These are phyloP conservation scores for Mikania micrantha DNA, from an alignment of 129 eudicot genomes.

Conservation along the genomic window DNA sequence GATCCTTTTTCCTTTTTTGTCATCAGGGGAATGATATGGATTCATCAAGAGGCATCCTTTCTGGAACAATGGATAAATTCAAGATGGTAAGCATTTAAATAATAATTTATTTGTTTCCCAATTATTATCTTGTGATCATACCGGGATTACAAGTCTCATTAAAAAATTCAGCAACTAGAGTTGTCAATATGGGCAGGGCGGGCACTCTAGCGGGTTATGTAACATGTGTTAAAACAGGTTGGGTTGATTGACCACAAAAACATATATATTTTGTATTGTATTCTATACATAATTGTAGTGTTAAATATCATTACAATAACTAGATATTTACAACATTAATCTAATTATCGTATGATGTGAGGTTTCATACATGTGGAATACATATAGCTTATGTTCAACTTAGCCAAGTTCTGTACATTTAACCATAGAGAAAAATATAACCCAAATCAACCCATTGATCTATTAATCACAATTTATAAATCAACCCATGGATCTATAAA, in stretches of 20 bases:
- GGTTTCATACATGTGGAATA: neutral
- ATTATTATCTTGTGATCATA: neutral
- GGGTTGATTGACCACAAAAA: neutral
- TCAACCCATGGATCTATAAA: neutral
- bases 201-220: neutral
- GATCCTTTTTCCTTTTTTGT: neutral
- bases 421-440: neutral
- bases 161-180: neutral
- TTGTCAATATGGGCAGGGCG: neutral
- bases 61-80: constrained; percentile 97
- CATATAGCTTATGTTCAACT: neutral
- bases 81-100: constrained; percentile 49
- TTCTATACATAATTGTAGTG: neutral
- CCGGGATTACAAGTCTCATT: neutral
- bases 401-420: neutral
- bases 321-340: no score
- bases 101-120: neutral
- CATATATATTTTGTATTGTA: neutral
- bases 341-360: no score
- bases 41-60: constrained; percentile 71
- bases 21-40: constrained; percentile 95
- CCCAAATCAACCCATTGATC: neutral
- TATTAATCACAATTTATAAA: no score
- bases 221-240: neutral
- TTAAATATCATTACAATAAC: neutral